Evolutionary conservation across 352 stramenopile genomes (phyloP).

Genomic region (Globisporangium nunn): DNA sequence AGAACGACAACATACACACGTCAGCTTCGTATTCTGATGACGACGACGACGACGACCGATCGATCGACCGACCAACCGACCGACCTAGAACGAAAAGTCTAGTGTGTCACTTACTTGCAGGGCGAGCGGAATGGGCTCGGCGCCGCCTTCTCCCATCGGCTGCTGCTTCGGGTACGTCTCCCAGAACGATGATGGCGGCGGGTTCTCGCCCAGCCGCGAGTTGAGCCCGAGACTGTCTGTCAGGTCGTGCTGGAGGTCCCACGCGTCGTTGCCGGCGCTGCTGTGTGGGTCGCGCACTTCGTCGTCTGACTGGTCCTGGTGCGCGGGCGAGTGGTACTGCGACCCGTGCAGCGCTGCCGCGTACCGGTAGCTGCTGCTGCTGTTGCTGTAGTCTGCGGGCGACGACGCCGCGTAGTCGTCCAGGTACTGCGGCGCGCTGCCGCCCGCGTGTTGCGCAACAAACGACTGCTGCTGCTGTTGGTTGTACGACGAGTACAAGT

Average conservation of each 20-base stretch:
- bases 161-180: constrained; percentile 33
- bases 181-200: constrained; percentile 31
- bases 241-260: constrained; percentile 22
- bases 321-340: constrained; percentile 6
- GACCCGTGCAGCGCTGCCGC: constrained; percentile 1
- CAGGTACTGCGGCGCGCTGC: constrained; percentile 1
- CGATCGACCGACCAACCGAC: neutral
- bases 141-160: constrained; percentile 1
- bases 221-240: constrained; percentile 13
- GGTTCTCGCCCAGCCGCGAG: constrained; percentile 30
- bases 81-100: constrained; percentile 2
- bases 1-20: neutral
- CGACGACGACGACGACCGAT: neutral
- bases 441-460: constrained; percentile 4
- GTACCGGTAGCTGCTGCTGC: constrained; percentile 10
- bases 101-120: constrained; percentile 15
- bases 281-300: constrained; percentile 14
- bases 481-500: constrained; percentile 10
- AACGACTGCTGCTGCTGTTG: constrained; percentile 13
- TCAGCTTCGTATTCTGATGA: constrained; percentile 9
- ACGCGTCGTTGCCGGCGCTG: constrained; percentile 11
- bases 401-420: constrained; percentile 8
- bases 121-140: constrained; percentile 22
- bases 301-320: constrained; percentile 11
- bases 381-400: constrained; percentile 2